Conservation (phyloP, 257 asterid genomes). For the Gentiana dahurica region DNA sequence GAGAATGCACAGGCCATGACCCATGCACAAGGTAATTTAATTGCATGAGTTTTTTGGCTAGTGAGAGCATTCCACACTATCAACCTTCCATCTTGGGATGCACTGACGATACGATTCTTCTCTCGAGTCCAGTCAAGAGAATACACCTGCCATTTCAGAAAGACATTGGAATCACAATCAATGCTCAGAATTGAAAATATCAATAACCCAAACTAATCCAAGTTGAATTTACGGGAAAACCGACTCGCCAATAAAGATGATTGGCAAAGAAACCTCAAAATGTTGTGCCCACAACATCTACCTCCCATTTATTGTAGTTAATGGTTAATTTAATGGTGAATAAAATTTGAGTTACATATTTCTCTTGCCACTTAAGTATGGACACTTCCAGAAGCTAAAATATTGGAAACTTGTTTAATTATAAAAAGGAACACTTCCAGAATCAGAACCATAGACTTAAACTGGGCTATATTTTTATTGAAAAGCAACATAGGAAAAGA, state of each 20-base stretch:
- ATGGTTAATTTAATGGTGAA: too few relatives aligned
- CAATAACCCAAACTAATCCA: not conserved
- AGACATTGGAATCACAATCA: too few relatives aligned
- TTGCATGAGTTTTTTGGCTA: constrained; percentile 93
- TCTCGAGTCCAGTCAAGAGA: constrained; percentile 98
- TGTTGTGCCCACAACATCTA: too few relatives aligned
- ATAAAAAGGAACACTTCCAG: too few relatives aligned
- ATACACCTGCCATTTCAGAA: constrained; percentile 45
- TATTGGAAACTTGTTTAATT: too few relatives aligned
- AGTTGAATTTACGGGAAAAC: not conserved
- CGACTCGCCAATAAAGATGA: not conserved
- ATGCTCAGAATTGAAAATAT: not conserved
- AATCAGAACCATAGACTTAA: too few relatives aligned
- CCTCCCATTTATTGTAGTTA: too few relatives aligned
- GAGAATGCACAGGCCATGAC: constrained; percentile 99
- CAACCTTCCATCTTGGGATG: constrained; percentile 96
- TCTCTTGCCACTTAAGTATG: too few relatives aligned
- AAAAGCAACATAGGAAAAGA: too few relatives aligned
- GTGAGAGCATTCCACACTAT: constrained; percentile 99
- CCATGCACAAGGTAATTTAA: constrained; percentile 96
- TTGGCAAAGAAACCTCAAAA: not conserved
- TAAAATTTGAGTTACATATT: too few relatives aligned
- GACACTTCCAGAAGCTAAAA: too few relatives aligned
- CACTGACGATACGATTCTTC: constrained; percentile 91
- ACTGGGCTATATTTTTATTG: too few relatives aligned